These are phyloP conservation scores for Oryza nivara DNA, from an alignment of 176 grass and related monocot genomes.

Conservation along the genomic window DNA sequence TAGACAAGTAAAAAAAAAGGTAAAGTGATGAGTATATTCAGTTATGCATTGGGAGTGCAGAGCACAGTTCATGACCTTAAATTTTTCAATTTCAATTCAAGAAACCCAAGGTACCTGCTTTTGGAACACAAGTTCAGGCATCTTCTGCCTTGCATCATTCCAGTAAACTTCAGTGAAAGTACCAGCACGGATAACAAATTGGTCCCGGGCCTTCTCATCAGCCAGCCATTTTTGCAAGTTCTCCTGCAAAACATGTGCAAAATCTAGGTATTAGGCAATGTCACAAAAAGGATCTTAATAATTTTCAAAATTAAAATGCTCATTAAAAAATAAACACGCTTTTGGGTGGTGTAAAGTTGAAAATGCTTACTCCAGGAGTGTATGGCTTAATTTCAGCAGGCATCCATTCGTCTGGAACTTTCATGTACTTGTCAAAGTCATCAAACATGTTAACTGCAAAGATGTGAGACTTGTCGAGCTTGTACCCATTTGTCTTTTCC, in stretches of 20 bases:
- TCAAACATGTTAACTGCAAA: constrained; percentile 91
- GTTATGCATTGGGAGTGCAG: neutral
- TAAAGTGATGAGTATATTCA: constrained; percentile 6
- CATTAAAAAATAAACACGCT: neutral
- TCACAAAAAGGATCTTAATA: neutral
- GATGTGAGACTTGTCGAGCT: constrained; percentile 88
- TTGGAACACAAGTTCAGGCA: constrained; percentile 88
- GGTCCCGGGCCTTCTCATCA: constrained; percentile 88
- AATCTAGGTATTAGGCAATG: neutral
- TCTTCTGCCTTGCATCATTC: constrained; percentile 79
- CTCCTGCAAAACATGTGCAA: constrained; percentile 52
- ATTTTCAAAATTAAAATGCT: neutral
- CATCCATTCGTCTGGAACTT: constrained; percentile 87
- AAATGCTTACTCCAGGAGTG: constrained; percentile 67
- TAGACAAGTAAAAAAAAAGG: constrained; percentile 33
- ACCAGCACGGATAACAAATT: constrained; percentile 93
- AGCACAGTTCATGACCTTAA: neutral
- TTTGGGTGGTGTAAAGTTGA: neutral
- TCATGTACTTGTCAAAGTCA: constrained; percentile 95
- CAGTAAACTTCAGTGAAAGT: constrained; percentile 89
- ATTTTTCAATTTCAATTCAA: constrained; percentile 23
- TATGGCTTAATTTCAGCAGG: constrained; percentile 95
- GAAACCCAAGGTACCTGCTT: constrained; percentile 61
- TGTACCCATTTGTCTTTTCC: constrained; percentile 95
- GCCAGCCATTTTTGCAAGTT: constrained; percentile 93